These are phyloP conservation scores for Neodidymelliopsis sp. DNA, from an alignment of 2,329 filamentous ascomycete species.

Conservation along the genomic window DNA sequence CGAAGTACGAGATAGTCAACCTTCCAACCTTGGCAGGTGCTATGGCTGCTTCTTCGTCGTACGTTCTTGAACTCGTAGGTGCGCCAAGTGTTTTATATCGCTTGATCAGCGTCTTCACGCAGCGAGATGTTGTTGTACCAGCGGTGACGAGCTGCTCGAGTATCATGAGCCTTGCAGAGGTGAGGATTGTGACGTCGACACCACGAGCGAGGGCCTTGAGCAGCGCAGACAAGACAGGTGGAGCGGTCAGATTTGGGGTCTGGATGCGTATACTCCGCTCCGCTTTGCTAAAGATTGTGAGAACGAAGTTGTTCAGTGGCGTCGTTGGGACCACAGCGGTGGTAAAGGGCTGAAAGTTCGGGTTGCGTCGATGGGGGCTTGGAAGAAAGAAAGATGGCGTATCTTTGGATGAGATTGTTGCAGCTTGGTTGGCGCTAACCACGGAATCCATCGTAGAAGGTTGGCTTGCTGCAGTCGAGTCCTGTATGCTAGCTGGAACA, in stretches of 20 bases:
- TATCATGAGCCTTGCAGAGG: conserved; percentile 74
- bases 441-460: too few species aligned
- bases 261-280: conserved; percentile 69
- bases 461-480: background rate
- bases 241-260: conserved; percentile 79
- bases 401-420: background rate
- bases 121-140: conserved; percentile 74
- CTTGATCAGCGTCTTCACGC: conserved; percentile 66
- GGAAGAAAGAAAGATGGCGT: conserved; percentile 72
- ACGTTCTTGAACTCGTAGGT: background rate
- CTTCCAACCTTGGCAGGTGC: conserved; percentile 50
- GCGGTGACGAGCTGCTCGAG: conserved; percentile 83
- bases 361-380: conserved; percentile 75
- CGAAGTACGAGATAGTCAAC: conserved; percentile 68
- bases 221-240: conserved; percentile 68
- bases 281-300: conserved; percentile 68
- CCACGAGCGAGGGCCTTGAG: conserved; percentile 69
- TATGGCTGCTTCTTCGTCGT: conserved; percentile 42
- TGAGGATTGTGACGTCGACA: conserved; percentile 72
- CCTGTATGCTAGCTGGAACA: background rate
- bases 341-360: conserved; percentile 62
- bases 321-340: conserved; percentile 64
- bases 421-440: background rate
- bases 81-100: conserved; percentile 53
- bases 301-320: conserved; percentile 71